phyloP scores from a whole-genome alignment of 1,284 basidiomycete species.

The Ceratobasidium sp. region DNA sequence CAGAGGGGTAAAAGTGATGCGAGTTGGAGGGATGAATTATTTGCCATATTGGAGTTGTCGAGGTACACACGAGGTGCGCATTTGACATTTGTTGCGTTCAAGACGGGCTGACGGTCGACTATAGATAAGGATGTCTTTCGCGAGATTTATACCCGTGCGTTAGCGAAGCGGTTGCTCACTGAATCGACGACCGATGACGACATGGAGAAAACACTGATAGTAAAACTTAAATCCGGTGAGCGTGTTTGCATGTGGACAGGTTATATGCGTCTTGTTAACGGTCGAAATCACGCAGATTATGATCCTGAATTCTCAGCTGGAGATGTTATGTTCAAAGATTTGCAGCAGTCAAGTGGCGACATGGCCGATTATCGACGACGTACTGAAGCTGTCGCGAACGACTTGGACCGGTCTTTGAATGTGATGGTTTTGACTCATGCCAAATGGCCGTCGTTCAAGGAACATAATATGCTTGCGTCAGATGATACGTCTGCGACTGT shows the following conservation, averaged over 20 bases:
- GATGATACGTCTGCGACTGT: slow-evolving; percentile 54
- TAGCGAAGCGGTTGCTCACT: slow-evolving; percentile 90
- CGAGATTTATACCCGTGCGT: slow-evolving; percentile 90
- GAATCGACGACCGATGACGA: slow-evolving; percentile 91
- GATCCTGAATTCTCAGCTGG: slow-evolving; percentile 90
- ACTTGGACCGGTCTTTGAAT: slow-evolving; percentile 59
- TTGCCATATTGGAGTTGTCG: slow-evolving; percentile 85
- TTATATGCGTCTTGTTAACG: not conserved
- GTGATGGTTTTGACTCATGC: slow-evolving; percentile 82
- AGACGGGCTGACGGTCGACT: slow-evolving; percentile 17
- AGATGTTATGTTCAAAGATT: slow-evolving; percentile 91
- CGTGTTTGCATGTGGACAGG: not conserved
- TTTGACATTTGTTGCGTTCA: not conserved
- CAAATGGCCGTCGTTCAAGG: slow-evolving; percentile 74
- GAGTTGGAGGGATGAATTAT: slow-evolving; percentile 77
- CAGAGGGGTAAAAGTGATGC: slow-evolving; percentile 79
- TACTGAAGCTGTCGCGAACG: slow-evolving; percentile 45
- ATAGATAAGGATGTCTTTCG: slow-evolving; percentile 92
- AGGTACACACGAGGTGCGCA: slow-evolving; percentile 78
- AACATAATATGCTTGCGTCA: slow-evolving; percentile 57
- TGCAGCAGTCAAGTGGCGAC: slow-evolving; percentile 78
- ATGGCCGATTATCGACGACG: slow-evolving; percentile 69
- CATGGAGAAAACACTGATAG: slow-evolving; percentile 89
- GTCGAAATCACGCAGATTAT: slow-evolving; percentile 68
- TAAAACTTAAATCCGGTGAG: slow-evolving; percentile 88